Evolutionary conservation across 2,329 filamentous ascomycete species (phyloP), one percentile per base, ranked within the genome.

Genomic region (Fragosphaeria purpurea): DNA sequence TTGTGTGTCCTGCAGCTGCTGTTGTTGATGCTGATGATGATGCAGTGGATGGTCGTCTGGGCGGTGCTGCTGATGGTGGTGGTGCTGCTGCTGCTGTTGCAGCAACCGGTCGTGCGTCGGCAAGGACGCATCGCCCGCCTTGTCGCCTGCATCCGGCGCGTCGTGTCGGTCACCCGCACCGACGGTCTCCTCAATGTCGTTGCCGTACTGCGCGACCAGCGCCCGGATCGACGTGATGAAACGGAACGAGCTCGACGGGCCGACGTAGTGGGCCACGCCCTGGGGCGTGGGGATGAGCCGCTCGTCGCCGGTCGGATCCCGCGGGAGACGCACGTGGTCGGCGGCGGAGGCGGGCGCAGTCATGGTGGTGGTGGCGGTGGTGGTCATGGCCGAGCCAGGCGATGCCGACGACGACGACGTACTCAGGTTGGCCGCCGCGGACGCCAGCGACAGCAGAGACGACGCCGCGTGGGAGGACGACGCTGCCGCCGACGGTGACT

Each of bases 241-340:
- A 6, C 51, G 46, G 47, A 56, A 56, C 32, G 55, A 56, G 40
- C 55, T 56, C 6, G 55, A 56, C 2, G 55, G 53, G 8, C 55
- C 55, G 8, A 55, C 52, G 30, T 56, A 56, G 37, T 56, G 55
- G 2, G 50, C 48, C 4, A 55, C 49, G 33, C 55, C 55, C n/a
- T 46, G 45, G 2, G 50, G 44, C 10, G 48, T 55, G 6, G 55
- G 55, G 13, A 56, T 51, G 10, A 56, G 55, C 49, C 48, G 55
- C 47, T 56, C 55, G 34, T 51, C 54, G 33, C 37, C 43, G 2
- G 50, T 34, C 1, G 50, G 47, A 3, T 44, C 42, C 2, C 41
- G 43, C 11, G 39, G 48, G 11, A 34, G 31, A 12, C n/a, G 39
- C 4, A 11, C 35, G 2, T 7, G 7, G 35, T 7, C 35, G 35